Evolutionary conservation across 345 rosid species (phyloP).

Genomic region (Salix purpurea): DNA sequence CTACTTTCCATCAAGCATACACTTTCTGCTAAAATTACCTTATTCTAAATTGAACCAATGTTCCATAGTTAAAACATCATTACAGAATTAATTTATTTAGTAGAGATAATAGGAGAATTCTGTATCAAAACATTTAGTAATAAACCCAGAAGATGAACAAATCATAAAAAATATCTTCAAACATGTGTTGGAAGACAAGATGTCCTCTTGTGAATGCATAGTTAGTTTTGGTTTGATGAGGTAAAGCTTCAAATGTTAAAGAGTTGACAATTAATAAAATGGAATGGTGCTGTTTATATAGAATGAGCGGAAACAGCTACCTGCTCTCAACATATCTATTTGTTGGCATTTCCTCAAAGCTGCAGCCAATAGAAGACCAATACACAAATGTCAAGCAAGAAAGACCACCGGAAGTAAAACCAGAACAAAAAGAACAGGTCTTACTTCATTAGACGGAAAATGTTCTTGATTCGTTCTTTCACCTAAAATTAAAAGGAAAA

Average conservation of each 20-base stretch:
- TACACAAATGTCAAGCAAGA: conserved; percentile 11
- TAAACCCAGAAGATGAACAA: neutral
- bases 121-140: neutral
- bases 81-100: neutral
- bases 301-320: conserved; percentile 29
- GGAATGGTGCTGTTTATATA: neutral
- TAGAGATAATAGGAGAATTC: neutral
- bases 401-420: neutral
- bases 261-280: conserved; percentile 7
- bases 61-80: neutral
- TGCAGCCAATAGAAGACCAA: conserved; percentile 32
- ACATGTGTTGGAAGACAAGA: neutral
- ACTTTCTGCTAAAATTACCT: neutral
- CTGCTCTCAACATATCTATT: conserved; percentile 94
- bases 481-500: conserved; percentile 43
- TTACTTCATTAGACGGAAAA: conserved; percentile 82
- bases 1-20: too few species aligned
- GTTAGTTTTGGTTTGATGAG: neutral
- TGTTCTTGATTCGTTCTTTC: conserved; percentile 68
- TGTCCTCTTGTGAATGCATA: neutral
- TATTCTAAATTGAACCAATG: neutral
- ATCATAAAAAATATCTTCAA: neutral
- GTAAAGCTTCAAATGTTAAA: neutral
- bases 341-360: conserved; percentile 96
- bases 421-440: conserved; percentile 8